phyloP scores from a whole-genome alignment of 805 yeast species.

The Candida pseudoglaebosa region DNA sequence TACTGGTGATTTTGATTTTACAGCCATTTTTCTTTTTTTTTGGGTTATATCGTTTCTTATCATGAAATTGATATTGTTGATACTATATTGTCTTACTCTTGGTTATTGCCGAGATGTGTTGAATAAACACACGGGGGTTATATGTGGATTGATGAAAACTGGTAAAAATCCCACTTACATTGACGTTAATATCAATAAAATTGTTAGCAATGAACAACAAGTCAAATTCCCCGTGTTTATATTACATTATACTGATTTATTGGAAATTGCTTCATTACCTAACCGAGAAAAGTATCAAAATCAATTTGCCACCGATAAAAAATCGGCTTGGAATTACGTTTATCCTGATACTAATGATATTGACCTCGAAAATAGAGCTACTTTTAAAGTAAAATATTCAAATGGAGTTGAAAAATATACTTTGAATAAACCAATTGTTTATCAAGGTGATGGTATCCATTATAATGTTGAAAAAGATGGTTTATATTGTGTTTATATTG shows the following conservation, averaged over 20 bases:
- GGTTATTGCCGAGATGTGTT: not conserved
- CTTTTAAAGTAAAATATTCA: constrained; percentile 4
- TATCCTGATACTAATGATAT: constrained; percentile 1
- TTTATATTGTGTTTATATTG: constrained; percentile 27
- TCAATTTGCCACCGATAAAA: constrained; percentile 7
- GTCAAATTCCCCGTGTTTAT: constrained; percentile 20
- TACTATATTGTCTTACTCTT: not conserved
- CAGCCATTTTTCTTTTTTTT: no score
- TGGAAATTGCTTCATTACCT: constrained; percentile 18
- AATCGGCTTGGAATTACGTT: constrained; percentile 6
- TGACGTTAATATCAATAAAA: constrained; percentile 10
- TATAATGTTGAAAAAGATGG: constrained; percentile 21
- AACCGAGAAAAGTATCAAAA: constrained; percentile 11
- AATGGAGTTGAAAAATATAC: constrained; percentile 4
- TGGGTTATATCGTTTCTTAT: not conserved
- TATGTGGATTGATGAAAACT: constrained; percentile 3
- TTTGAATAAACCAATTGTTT: constrained; percentile 1
- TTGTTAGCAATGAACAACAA: constrained; percentile 7
- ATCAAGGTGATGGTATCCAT: constrained; percentile 8
- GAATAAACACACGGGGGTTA: not conserved
- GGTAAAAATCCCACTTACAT: constrained; percentile 6
- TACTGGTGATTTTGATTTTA: no score
- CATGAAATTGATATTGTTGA: not conserved
- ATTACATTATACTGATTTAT: constrained; percentile 20
- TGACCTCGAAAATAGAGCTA: constrained; percentile 6